These are phyloP conservation scores for Euphorbia peplus DNA, from an alignment of 345 rosid species.

Conservation along the genomic window DNA sequence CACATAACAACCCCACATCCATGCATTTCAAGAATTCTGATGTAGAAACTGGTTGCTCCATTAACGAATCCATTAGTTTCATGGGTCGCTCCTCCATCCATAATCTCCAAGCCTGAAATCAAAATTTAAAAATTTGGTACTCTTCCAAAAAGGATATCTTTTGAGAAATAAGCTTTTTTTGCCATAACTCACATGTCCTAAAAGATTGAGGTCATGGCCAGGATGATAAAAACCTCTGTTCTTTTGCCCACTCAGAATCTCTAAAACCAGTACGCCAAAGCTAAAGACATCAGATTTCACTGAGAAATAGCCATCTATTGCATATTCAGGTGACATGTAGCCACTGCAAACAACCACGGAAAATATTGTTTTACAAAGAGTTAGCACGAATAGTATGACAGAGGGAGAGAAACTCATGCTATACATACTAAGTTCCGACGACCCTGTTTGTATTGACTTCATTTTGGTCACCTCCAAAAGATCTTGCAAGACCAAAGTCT, in stretches of 20 bases:
- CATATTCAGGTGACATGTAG: constrained; percentile 16
- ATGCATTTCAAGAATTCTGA: constrained; percentile 10
- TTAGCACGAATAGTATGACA: not conserved
- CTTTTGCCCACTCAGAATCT: constrained; percentile 13
- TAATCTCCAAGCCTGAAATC: constrained; percentile 18
- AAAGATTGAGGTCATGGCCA: constrained; percentile 16
- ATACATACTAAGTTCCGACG: constrained; percentile 12
- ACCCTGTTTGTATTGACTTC: constrained; percentile 12
- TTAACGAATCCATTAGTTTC: not conserved
- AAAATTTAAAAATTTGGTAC: not conserved
- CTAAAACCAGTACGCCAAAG: constrained; percentile 12
- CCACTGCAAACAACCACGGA: constrained; percentile 4
- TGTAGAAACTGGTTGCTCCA: constrained; percentile 8
- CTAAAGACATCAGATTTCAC: constrained; percentile 20
- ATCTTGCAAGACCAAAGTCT: constrained; percentile 21
- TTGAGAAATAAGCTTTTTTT: not conserved
- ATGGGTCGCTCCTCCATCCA: constrained; percentile 6
- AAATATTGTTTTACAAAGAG: not conserved
- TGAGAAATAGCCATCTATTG: constrained; percentile 14
- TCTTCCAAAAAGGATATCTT: not conserved
- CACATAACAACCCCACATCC: constrained; percentile 14
- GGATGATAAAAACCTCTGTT: constrained; percentile 17
- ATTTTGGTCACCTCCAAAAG: constrained; percentile 15
- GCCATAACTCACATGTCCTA: constrained; percentile 10
- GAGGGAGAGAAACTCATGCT: not conserved